Base-by-base conservation (phyloP, 1,284 basidiomycete species). In the Cutaneotrichosporon mucoides region DNA sequence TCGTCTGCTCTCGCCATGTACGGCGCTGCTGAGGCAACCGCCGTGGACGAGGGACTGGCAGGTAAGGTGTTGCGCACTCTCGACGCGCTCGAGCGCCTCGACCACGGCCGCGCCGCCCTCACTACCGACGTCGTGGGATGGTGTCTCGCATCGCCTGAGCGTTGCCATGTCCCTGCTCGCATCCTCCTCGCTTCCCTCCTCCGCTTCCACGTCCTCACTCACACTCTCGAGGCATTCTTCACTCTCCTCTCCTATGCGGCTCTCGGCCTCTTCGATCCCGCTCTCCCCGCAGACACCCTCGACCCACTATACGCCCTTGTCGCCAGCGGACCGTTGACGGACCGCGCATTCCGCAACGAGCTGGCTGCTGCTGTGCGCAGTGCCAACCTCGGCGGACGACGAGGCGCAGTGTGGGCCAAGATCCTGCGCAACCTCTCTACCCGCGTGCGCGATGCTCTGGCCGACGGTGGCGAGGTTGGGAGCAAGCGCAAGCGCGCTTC, bases 141-240 rank as follows among this genome's bases (percentile, higher is more conserved):
- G 69, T 70, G 69, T 55, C 55, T 73, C 5, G 71, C 70, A 1
- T 53, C 60, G 6, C 66, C 66, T 2, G 37, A 53, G 10, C 51
- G 61, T 13, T 54, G 56, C 2, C 61, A 63, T 24, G 38, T 47
- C 8, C 50, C 57, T 3, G 60, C 70, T 1, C 52, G 52, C 7
- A 47, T 55, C 0, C 52, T 73, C 1, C 65, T 76, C 3, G 52
- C 64, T 2, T 64, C 66, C 1, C 50, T 70, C 2, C 60, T 71
- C 12, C 61, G 62, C 15, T 74, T 67, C 54, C 67, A 71, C 52
- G 57, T 60, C 7, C 69, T 74, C 34, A 75, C 74, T 0, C 73
- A 71, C 51, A 59, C 68, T 0, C 51, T 72, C 0, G 55, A 61
- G 5, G 42, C 35, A 10, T 71, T 69, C 50, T 63, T 71, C 55